These are phyloP conservation scores for Aspergillus pseudoviridinutans DNA, from an alignment of 2,329 filamentous ascomycete species.

Conservation along the genomic window DNA sequence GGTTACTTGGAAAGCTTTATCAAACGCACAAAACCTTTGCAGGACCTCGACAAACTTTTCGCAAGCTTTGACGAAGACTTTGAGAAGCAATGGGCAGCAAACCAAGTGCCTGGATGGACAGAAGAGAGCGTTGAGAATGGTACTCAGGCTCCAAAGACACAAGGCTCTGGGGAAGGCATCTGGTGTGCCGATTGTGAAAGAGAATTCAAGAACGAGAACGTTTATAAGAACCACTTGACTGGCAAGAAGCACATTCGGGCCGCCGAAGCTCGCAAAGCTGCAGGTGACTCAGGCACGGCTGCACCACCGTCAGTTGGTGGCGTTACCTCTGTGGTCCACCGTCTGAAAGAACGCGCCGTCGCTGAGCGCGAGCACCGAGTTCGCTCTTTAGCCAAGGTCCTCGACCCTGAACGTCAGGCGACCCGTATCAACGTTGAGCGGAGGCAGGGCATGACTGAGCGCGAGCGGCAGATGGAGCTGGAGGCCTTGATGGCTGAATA, in stretches of 20 bases:
- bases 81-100: constrained; percentile 72
- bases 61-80: constrained; percentile 77
- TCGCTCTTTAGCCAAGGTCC: constrained; percentile 71
- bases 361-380: constrained; percentile 85
- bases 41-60: constrained; percentile 78
- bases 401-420: constrained; percentile 83
- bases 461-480: constrained; percentile 88
- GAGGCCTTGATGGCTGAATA: constrained; percentile 73
- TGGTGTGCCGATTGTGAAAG: constrained; percentile 93
- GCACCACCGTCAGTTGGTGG: constrained; percentile 17
- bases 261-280: constrained; percentile 59
- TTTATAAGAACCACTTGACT: constrained; percentile 82
- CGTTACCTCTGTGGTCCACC: constrained; percentile 31
- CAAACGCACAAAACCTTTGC: constrained; percentile 75
- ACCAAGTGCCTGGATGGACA: constrained; percentile 76
- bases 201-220: constrained; percentile 92
- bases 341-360: constrained; percentile 82
- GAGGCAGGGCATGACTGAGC: constrained; percentile 94
- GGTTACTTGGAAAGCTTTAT: constrained; percentile 86
- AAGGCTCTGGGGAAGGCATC: constrained; percentile 62
- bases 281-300: constrained; percentile 36
- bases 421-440: constrained; percentile 94
- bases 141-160: constrained; percentile 43
- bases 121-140: constrained; percentile 47
- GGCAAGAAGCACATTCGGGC: constrained; percentile 93